phyloP scores from a whole-genome alignment of 495 filamentous ascomycete genomes.

The Halenospora varia region DNA sequence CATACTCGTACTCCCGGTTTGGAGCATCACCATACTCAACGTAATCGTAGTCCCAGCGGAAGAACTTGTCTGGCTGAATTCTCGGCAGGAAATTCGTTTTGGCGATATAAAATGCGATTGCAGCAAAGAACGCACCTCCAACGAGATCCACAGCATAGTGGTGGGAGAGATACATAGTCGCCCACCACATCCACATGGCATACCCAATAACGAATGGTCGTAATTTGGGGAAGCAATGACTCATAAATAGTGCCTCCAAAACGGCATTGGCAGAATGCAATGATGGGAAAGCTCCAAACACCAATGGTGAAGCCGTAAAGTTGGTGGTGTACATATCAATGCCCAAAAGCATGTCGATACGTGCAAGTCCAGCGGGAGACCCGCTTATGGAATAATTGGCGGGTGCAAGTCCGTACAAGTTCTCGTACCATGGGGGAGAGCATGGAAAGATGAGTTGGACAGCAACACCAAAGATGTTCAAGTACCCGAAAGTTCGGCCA shows the following conservation, averaged over 20 bases:
- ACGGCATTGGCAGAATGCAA: constrained; percentile 84
- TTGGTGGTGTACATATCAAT: constrained; percentile 87
- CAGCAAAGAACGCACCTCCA: constrained; percentile 76
- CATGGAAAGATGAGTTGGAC: constrained; percentile 90
- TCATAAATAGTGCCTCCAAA: constrained; percentile 88
- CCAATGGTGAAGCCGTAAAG: constrained; percentile 83
- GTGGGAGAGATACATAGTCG: constrained; percentile 96
- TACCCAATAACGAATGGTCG: constrained; percentile 75
- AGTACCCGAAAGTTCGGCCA: constrained; percentile 82
- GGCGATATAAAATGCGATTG: constrained; percentile 73
- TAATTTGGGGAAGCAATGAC: constrained; percentile 78
- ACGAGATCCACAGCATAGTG: constrained; percentile 94
- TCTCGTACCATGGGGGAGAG: constrained; percentile 95
- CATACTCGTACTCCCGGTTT: constrained; percentile 26
- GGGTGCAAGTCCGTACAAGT: constrained; percentile 78
- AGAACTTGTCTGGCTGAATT: constrained; percentile 73
- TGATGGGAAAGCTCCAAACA: constrained; percentile 92
- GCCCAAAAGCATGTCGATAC: constrained; percentile 85
- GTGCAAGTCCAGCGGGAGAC: constrained; percentile 79
- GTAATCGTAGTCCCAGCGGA: constrained; percentile 95
- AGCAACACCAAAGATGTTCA: constrained; percentile 79
- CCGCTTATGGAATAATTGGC: constrained; percentile 89
- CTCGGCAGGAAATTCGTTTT: constrained; percentile 77
- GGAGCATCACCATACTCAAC: constrained; percentile 65
- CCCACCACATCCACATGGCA: constrained; percentile 92